Percentiles rank a stretch among this genome's conserved stretches.
Evolutionary conservation across 768 basidiomycete species (phyloP).

Genomic region (Tephrocybe sp.): DNA sequence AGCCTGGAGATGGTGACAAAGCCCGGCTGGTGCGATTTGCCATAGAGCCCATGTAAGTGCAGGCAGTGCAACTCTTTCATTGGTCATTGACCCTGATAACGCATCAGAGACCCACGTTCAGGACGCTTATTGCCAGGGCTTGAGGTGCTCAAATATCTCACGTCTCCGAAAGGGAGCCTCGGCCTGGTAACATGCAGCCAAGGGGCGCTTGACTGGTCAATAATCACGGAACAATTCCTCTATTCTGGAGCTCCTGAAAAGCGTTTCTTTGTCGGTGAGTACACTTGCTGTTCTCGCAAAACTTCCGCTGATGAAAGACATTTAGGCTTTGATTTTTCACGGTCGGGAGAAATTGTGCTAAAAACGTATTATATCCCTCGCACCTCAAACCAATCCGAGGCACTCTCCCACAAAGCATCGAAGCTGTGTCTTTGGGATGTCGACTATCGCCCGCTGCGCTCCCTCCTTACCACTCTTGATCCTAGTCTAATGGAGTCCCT

Average conservation of each 20-base stretch:
- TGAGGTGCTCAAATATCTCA: too few relatives aligned
- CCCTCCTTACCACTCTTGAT: slow-evolving; percentile 22
- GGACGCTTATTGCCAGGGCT: too few relatives aligned
- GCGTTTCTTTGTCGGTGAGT: slow-evolving; percentile 30
- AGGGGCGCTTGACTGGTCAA: slow-evolving; percentile 26
- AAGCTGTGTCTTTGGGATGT: slow-evolving; percentile 21
- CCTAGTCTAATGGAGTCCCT: slow-evolving; percentile 21
- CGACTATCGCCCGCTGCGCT: slow-evolving; percentile 20
- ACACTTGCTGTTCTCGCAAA: neutral
- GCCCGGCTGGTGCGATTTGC: slow-evolving; percentile 28
- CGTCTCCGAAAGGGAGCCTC: too few relatives aligned
- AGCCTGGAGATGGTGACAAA: slow-evolving; percentile 11
- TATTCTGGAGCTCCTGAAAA: too few relatives aligned
- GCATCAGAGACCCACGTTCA: slow-evolving; percentile 25
- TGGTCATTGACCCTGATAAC: neutral
- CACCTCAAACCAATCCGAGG: neutral
- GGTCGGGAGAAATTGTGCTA: slow-evolving; percentile 22
- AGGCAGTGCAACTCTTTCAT: neutral
- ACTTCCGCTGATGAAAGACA: neutral
- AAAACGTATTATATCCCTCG: too few relatives aligned
- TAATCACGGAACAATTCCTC: too few relatives aligned
- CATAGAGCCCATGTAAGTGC: slow-evolving; percentile 28
- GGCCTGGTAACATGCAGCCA: slow-evolving; percentile 24
- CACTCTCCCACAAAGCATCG: slow-evolving; percentile 5
- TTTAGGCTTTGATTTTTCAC: slow-evolving; percentile 28